A percentile compares a stretch with the other conserved stretches of the same genome.
These are phyloP conservation scores for Trichoderma virens DNA, from an alignment of 495 filamentous ascomycete species.

Conservation along the genomic window DNA sequence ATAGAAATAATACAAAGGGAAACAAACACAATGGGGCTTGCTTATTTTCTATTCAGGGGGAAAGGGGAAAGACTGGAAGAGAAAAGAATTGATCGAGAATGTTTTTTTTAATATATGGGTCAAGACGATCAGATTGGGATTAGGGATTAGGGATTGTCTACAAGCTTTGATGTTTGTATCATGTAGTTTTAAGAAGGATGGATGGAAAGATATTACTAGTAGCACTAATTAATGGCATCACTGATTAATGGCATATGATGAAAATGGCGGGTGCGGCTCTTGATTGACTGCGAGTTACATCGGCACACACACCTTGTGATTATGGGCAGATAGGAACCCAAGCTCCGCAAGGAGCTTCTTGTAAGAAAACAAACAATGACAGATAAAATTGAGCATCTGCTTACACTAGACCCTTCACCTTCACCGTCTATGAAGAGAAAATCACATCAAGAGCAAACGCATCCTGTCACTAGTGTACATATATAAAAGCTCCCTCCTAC, in stretches of 20 bases:
- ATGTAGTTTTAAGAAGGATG: background rate
- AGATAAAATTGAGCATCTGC: conserved; percentile 7
- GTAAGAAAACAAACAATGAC: background rate
- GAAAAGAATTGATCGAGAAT: background rate
- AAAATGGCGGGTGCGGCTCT: too few relatives aligned
- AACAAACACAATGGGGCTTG: background rate
- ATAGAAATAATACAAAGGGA: background rate
- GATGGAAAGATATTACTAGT: background rate
- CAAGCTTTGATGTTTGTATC: background rate
- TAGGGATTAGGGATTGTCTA: background rate
- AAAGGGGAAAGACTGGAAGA: background rate
- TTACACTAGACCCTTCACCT: conserved; percentile 6
- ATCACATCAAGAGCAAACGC: conserved; percentile 2
- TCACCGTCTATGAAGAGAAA: conserved; percentile 9
- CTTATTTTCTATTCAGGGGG: background rate
- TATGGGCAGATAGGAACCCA: too few relatives aligned
- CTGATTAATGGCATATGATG: background rate
- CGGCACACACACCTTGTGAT: too few relatives aligned
- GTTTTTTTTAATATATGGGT: background rate
- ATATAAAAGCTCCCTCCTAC: background rate
- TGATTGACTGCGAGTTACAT: too few relatives aligned
- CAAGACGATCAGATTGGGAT: background rate
- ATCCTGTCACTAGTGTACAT: conserved; percentile 2
- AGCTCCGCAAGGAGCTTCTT: too few relatives aligned
- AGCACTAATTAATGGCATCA: background rate